phyloP scores from a whole-genome alignment of 176 grass and related monocot genomes.

The Olyra latifolia region DNA sequence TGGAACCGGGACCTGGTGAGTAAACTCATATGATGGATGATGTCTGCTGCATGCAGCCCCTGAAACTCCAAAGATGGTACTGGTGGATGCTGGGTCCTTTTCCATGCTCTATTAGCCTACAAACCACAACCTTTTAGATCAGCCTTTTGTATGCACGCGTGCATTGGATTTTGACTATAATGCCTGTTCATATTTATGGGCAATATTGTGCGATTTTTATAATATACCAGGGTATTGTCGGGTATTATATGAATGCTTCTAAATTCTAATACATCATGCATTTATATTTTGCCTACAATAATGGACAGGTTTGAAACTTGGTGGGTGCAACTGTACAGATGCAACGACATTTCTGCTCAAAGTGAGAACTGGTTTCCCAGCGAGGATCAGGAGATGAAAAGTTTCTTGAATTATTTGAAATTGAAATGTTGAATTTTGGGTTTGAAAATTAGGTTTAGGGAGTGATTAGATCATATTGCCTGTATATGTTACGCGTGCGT shows the following conservation, averaged over 20 bases:
- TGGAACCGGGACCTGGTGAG: neutral
- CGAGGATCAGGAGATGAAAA: too few species aligned
- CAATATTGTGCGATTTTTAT: neutral
- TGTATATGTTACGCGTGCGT: neutral
- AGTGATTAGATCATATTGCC: neutral
- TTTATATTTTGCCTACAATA: neutral
- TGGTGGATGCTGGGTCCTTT: slow-evolving; percentile 20
- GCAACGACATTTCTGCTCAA: neutral
- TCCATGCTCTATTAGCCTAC: neutral
- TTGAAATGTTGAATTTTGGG: neutral
- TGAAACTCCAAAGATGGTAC: neutral
- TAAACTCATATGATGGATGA: neutral
- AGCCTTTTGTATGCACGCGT: neutral
- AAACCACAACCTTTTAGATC: slow-evolving; percentile 9
- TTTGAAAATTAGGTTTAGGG: neutral
- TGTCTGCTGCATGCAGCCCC: slow-evolving; percentile 12
- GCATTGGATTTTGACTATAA: neutral
- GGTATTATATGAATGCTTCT: neutral
- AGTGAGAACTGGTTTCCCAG: neutral
- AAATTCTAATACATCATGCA: neutral
- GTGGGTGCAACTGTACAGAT: neutral
- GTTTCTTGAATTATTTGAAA: neutral
- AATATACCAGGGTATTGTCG: neutral
- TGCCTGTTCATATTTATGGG: neutral
- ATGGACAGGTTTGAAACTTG: neutral